A percentile compares a stretch with the other conserved stretches of the same genome.
These are phyloP conservation scores for Chondrus crispus DNA, from an alignment of 23 red algal genomes.

Conservation along the genomic window DNA sequence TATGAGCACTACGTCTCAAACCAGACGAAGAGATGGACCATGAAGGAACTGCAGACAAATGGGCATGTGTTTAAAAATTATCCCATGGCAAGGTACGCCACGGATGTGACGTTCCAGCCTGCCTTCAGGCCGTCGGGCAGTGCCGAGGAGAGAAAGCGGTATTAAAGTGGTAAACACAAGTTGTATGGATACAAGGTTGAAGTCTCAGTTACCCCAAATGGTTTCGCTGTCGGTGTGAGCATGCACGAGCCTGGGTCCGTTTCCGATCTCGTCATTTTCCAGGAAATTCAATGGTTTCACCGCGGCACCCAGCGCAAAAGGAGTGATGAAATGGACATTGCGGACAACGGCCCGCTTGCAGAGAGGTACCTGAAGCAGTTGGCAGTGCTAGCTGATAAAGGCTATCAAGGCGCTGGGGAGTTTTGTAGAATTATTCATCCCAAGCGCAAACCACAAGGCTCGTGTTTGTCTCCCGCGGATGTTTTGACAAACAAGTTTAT, in stretches of 20 bases:
- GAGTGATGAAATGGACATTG: neutral
- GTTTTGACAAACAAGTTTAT: neutral
- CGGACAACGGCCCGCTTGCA: neutral
- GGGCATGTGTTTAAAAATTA: neutral
- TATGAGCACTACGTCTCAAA: neutral
- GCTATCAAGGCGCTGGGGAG: neutral
- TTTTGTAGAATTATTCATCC: neutral
- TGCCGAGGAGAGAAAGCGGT: neutral
- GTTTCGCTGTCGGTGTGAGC: no score
- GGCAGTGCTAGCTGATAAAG: neutral
- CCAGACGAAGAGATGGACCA: neutral
- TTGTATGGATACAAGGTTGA: neutral
- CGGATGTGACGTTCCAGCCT: neutral
- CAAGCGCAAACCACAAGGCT: neutral
- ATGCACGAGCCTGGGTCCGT: no score
- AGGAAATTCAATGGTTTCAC: no score
- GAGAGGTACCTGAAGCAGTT: neutral
- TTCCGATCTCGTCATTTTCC: no score
- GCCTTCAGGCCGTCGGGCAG: neutral
- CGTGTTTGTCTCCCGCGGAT: neutral
- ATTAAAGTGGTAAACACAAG: slow-evolving; percentile 4
- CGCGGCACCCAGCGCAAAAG: neutral
- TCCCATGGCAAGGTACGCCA: neutral
- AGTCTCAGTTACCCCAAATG: neutral
- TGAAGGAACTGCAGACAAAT: neutral